A percentile compares a stretch with the other conserved stretches of the same genome.
These are phyloP conservation scores for Besnoitia besnoiti DNA, from an alignment of 169 alveolate genomes.

Conservation along the genomic window DNA sequence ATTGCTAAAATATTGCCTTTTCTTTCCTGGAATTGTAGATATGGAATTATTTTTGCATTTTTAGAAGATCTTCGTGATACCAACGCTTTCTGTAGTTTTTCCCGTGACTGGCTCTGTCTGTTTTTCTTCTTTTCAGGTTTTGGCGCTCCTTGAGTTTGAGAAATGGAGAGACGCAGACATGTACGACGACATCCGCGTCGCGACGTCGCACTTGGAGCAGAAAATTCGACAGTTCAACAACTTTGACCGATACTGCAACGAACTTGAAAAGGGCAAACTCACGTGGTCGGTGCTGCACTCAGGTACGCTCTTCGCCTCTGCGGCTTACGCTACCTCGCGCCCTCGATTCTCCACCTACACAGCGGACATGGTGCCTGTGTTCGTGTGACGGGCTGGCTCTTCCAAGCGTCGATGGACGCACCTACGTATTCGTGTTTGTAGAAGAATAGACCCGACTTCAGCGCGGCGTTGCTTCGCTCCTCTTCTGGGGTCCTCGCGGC, in stretches of 20 bases:
- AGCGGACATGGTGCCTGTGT: too few species aligned
- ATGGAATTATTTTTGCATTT: not conserved
- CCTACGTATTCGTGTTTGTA: too few species aligned
- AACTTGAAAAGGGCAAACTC: slow-evolving; percentile 72
- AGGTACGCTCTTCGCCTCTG: too few species aligned
- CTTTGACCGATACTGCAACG: slow-evolving; percentile 71
- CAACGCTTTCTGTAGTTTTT: not conserved
- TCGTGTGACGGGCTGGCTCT: too few species aligned
- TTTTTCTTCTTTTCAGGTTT: not conserved
- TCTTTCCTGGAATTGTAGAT: too few species aligned
- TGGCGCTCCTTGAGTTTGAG: slow-evolving; percentile 66
- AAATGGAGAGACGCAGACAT: slow-evolving; percentile 70
- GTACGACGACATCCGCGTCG: slow-evolving; percentile 58
- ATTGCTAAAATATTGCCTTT: too few species aligned
- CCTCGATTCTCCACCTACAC: too few species aligned
- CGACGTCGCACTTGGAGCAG: slow-evolving; percentile 14
- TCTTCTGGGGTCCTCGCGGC: too few species aligned
- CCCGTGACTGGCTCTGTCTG: not conserved
- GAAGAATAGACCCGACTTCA: too few species aligned
- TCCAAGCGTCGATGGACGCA: too few species aligned
- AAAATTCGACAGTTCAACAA: slow-evolving; percentile 49
- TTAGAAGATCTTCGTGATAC: not conserved
- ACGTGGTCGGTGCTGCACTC: slow-evolving; percentile 73
- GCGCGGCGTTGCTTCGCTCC: too few species aligned
- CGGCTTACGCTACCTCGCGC: too few species aligned